Evolutionary conservation across 129 eudicot genomes (phyloP), one percentile per base, ranked within the genome.

Genomic region (Cynara cardunculus): DNA sequence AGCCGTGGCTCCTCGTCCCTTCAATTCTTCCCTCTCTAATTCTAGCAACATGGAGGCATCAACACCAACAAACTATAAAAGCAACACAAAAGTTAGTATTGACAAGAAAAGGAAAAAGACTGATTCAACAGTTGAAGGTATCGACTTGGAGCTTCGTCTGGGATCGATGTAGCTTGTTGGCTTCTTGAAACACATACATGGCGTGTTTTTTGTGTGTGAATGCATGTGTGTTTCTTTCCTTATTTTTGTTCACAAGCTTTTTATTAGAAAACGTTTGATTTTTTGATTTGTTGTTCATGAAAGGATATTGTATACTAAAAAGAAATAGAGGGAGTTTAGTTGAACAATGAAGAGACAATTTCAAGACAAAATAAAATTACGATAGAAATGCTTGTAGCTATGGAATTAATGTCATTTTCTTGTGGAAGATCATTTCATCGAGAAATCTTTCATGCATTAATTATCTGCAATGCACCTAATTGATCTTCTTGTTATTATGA

Each of bases 101-200:
- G 75, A 39, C 28, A 73, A 44, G 66, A 81, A 81, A 28, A 74
- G 75, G 32, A 66, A 70, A 30, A 74, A 44, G 59, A 74, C 56
- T 1, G 80, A 83, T 65, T 77, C 78, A 22, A 3, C 68, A 22
- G 34, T 78, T 46, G 83, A 78, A 71, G 86, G 69, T 68, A 74
- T 83, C 22, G 83, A 83, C 65, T 74, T 78, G 7, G 86, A 83
- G 86, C 86, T 83, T 72, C 86, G 80, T 74, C 75, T 72, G 14
- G 80, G 86, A n/a, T n/a, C n/a, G n/a, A 30, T 74, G 86, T 74
- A 83, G 75, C 83, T 78, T 62, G 18, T 62, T 24, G 22, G 30
- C 26, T 7, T 69, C 69, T 64, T 68, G 73, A 71, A 69, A 77
- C 39, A 37, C 66, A 39, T 28, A 77, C 68, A 70, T 53, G 30